A percentile compares a stretch with the other conserved stretches of the same genome.
phyloP scores from a whole-genome alignment of 2,329 filamentous ascomycete genomes.

The Leptographium wingfieldii region DNA sequence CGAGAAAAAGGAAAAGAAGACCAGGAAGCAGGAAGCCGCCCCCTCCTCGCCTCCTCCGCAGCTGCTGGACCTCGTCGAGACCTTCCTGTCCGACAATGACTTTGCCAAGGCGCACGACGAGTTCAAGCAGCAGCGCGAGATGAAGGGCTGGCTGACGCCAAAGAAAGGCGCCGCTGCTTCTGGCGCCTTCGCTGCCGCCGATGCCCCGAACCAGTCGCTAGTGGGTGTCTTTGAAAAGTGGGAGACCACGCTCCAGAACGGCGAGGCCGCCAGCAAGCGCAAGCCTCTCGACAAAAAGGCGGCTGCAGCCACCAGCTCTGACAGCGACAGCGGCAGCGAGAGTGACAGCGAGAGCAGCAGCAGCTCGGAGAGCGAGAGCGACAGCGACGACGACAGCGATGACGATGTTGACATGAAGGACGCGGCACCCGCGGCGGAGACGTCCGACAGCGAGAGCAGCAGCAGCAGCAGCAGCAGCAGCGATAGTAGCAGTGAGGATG shows the following conservation, averaged over 20 bases:
- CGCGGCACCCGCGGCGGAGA: constrained; percentile 19
- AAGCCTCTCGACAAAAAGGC: constrained; percentile 10
- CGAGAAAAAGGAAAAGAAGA: constrained; percentile 8
- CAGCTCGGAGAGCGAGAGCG: constrained; percentile 20
- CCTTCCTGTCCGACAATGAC: constrained; percentile 54
- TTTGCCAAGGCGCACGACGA: constrained; percentile 48
- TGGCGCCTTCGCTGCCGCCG: background rate
- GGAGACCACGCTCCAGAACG: constrained; percentile 27
- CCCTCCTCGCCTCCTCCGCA: constrained; percentile 35
- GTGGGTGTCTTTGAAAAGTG: constrained; percentile 38
- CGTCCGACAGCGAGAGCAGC: constrained; percentile 18
- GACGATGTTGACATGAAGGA: constrained; percentile 36
- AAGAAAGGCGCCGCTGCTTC: background rate
- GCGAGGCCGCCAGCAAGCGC: constrained; percentile 14
- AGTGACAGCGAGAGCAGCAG: constrained; percentile 20
- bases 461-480: constrained; percentile 16
- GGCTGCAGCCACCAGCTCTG: background rate
- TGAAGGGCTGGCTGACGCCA: constrained; percentile 32
- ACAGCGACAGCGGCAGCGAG: constrained; percentile 15
- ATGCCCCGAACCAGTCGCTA: constrained; percentile 28
- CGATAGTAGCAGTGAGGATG: constrained; percentile 17
- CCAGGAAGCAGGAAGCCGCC: constrained; percentile 8
- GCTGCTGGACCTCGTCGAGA: constrained; percentile 53
- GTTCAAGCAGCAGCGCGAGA: constrained; percentile 50
- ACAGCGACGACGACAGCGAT: constrained; percentile 12